A percentile compares a stretch with the other conserved stretches of the same genome.
phyloP scores from a whole-genome alignment of 345 rosid genomes.

The Firmiana major region DNA sequence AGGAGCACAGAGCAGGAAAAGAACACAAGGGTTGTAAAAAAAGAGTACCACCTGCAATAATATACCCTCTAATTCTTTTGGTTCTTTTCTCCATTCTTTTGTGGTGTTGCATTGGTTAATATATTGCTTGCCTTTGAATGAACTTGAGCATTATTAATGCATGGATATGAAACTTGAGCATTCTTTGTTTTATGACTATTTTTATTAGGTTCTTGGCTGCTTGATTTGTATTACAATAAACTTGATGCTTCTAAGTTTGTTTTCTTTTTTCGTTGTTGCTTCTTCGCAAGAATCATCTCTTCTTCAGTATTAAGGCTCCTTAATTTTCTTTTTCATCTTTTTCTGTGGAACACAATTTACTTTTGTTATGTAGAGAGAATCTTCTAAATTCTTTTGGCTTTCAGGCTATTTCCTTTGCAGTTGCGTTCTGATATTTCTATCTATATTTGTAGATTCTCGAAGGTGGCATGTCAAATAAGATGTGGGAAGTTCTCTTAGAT shows the following conservation, averaged over 20 bases:
- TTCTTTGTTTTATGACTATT: neutral
- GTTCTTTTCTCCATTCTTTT: neutral
- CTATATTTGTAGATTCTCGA: too few relatives aligned
- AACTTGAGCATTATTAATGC: neutral
- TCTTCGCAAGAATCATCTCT: neutral
- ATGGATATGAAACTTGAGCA: neutral
- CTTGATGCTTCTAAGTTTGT: neutral
- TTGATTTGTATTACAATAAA: neutral
- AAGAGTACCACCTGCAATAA: too few relatives aligned
- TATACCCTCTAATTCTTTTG: too few relatives aligned
- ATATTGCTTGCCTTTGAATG: neutral
- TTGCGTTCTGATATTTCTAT: too few relatives aligned
- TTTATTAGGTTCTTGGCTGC: neutral
- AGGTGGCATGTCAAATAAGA: too few relatives aligned
- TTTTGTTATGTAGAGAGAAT: neutral
- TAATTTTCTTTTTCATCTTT: neutral
- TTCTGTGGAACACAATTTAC: neutral
- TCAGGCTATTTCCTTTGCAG: conserved; percentile 87
- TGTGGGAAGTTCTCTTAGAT: too few relatives aligned
- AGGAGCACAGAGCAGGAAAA: too few relatives aligned
- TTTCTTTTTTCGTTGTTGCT: neutral
- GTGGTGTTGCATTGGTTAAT: neutral
- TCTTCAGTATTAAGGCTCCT: too few relatives aligned
- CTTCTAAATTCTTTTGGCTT: conserved; percentile 8
- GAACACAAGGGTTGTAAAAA: too few relatives aligned